Conservation (phyloP, 31 red algal genomes). For the Odonthalia washingtoniensis region DNA sequence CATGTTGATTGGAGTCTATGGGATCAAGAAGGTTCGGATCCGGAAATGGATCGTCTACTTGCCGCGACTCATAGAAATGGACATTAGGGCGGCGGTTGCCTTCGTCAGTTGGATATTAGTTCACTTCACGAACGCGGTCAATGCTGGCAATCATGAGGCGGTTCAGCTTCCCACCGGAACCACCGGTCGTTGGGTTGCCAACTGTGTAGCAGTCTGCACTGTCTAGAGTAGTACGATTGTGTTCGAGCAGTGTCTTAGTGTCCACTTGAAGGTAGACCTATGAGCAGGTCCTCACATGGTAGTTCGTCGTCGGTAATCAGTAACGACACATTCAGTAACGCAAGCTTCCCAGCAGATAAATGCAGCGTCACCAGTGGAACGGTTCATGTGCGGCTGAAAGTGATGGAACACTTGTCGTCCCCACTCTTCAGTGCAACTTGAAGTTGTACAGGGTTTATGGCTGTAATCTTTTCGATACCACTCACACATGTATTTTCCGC, state of each 20-base stretch:
- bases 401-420: background rate
- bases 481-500: background rate
- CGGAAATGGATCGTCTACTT: background rate
- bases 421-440: background rate
- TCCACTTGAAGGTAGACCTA: conserved; percentile 25
- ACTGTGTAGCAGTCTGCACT: conserved; percentile 3
- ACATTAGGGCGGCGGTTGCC: background rate
- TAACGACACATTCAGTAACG: background rate
- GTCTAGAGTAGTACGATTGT: background rate
- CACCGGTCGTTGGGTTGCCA: background rate
- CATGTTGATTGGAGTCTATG: background rate
- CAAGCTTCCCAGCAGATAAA: background rate
- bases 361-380: background rate
- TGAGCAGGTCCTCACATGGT: conserved; percentile 10
- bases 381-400: conserved; percentile 3
- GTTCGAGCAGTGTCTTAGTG: conserved; percentile 1
- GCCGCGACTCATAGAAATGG: background rate
- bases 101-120: background rate
- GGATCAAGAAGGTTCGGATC: background rate
- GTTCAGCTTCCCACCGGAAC: background rate
- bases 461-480: background rate
- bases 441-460: background rate
- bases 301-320: conserved; percentile 3
- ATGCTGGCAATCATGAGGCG: background rate
- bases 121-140: background rate